phyloP scores from a whole-genome alignment of 192 early-diverging fungal genomes.

The Lunasporangiospora selenospora region DNA sequence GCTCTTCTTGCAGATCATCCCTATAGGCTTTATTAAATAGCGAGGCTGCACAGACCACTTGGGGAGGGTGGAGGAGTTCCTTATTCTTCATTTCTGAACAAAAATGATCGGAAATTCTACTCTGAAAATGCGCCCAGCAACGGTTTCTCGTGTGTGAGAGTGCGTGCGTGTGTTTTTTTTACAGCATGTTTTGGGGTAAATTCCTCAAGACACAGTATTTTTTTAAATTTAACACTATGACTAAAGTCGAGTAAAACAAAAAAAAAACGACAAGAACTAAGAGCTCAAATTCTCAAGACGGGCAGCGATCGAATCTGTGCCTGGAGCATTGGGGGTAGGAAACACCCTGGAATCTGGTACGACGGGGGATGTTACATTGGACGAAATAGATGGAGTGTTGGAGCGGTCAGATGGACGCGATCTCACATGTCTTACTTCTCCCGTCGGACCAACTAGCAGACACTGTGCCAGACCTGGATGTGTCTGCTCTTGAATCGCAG shows the following conservation, averaged over 20 bases:
- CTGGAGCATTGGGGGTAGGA: background rate
- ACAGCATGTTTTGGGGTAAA: too few species aligned
- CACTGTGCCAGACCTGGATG: slow-evolving; percentile 49
- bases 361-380: background rate
- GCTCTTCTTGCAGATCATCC: background rate
- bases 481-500: too few species aligned
- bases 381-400: slow-evolving; percentile 9
- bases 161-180: too few species aligned
- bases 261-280: background rate
- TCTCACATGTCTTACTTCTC: slow-evolving; percentile 51
- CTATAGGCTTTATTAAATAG: too few species aligned
- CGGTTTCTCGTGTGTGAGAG: too few species aligned
- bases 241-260: too few species aligned
- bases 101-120: too few species aligned
- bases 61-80: too few species aligned
- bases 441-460: slow-evolving; percentile 60
- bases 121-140: too few species aligned
- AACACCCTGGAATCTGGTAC: background rate
- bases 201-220: too few species aligned
- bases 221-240: too few species aligned
- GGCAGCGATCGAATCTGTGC: background rate
- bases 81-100: too few species aligned
- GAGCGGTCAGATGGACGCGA: slow-evolving; percentile 8
- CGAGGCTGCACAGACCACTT: background rate
- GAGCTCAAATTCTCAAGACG: background rate